Conservation (phyloP, 2,329 filamentous ascomycete species). For the Beauveria pseudobassiana region DNA sequence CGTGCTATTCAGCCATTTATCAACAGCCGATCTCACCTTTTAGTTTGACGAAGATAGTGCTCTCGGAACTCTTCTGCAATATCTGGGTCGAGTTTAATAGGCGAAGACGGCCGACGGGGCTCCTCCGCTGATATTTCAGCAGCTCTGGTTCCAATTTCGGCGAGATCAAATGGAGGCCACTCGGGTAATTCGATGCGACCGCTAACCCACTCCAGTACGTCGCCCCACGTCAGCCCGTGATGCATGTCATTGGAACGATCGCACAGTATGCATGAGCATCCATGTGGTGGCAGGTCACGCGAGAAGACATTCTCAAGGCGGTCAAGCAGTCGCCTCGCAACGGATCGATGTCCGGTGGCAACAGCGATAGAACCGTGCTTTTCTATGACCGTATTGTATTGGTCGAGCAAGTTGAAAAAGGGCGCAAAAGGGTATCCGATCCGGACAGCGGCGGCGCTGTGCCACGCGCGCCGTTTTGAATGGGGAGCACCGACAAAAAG, state of each 20-base stretch:
- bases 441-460: slow-evolving; percentile 59
- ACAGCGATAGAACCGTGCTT: slow-evolving; percentile 88
- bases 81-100: slow-evolving; percentile 78
- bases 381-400: slow-evolving; percentile 73
- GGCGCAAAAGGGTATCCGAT: slow-evolving; percentile 73
- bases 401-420: slow-evolving; percentile 74
- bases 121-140: slow-evolving; percentile 54
- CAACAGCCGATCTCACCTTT: slow-evolving; percentile 89
- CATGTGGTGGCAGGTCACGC: slow-evolving; percentile 77
- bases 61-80: slow-evolving; percentile 89
- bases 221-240: slow-evolving; percentile 83
- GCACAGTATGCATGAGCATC: slow-evolving; percentile 84
- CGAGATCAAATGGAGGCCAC: slow-evolving; percentile 83
- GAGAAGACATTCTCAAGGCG: slow-evolving; percentile 91
- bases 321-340: slow-evolving; percentile 84
- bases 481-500: slow-evolving; percentile 59
- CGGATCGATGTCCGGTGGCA: slow-evolving; percentile 87
- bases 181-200: slow-evolving; percentile 76
- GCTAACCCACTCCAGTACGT: slow-evolving; percentile 87
- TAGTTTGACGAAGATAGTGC: slow-evolving; percentile 84
- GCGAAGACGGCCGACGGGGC: slow-evolving; percentile 50
- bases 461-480: slow-evolving; percentile 46
- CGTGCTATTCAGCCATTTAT: slow-evolving; percentile 80
- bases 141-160: slow-evolving; percentile 52
- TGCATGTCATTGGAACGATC: slow-evolving; percentile 53